Conservation (phyloP, 1,284 basidiomycete species). For the Leccinum pachyderme region DNA sequence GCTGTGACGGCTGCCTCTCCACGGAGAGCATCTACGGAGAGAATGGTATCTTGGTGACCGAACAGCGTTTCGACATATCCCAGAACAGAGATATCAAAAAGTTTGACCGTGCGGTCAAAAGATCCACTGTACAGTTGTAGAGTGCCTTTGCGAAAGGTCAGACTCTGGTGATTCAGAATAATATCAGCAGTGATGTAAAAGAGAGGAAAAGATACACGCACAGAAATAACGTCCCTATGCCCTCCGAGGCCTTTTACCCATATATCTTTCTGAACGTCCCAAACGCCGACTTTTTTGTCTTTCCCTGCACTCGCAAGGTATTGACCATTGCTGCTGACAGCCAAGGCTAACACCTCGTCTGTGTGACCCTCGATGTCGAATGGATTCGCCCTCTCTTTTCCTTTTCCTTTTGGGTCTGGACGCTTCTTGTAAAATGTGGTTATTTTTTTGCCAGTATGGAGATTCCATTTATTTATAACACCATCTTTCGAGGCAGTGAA, state of each 20-base stretch:
- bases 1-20: conserved; percentile 85
- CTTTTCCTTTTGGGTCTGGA: conserved; percentile 37
- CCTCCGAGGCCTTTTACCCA: conserved; percentile 82
- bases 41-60: conserved; percentile 91
- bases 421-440: conserved; percentile 61
- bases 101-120: conserved; percentile 88
- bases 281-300: conserved; percentile 80
- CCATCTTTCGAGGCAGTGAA: conserved; percentile 88
- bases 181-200: conserved; percentile 1
- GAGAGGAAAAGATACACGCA: conserved; percentile 40
- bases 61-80: conserved; percentile 97
- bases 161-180: conserved; percentile 42
- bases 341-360: conserved; percentile 81
- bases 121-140: conserved; percentile 87
- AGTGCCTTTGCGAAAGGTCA: conserved; percentile 83
- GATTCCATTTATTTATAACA: conserved; percentile 77
- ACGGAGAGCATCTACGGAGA: conserved; percentile 76
- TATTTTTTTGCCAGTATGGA: conserved; percentile 59
- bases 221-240: conserved; percentile 85
- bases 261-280: conserved; percentile 71
- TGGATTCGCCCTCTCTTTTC: conserved; percentile 46
- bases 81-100: conserved; percentile 69
- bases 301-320: conserved; percentile 85
- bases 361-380: conserved; percentile 70
- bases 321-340: conserved; percentile 83